Evolutionary conservation across 2,329 filamentous ascomycete genomes (phyloP).

Genomic region (Phaeomoniella chlamydospora): DNA sequence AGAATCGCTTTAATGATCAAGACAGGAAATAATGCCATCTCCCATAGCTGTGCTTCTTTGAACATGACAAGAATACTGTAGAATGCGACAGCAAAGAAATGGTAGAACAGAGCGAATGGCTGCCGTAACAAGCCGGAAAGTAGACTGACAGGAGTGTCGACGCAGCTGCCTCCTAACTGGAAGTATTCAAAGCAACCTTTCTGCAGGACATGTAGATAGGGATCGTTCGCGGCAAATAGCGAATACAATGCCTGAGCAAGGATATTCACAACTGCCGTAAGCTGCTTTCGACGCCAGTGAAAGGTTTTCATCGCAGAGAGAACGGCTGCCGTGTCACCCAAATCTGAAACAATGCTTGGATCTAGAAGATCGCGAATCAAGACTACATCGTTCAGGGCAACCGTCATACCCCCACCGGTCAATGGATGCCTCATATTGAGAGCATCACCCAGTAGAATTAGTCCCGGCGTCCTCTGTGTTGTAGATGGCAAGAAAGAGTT

Average conservation of each 20-base stretch:
- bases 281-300: slow-evolving; percentile 74
- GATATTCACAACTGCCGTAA: slow-evolving; percentile 87
- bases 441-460: slow-evolving; percentile 80
- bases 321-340: slow-evolving; percentile 54
- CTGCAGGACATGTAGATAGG: slow-evolving; percentile 62
- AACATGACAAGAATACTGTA: slow-evolving; percentile 64
- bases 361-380: slow-evolving; percentile 60
- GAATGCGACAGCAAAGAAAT: slow-evolving; percentile 91
- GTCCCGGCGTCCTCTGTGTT: slow-evolving; percentile 54
- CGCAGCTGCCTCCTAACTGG: slow-evolving; percentile 53
- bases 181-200: slow-evolving; percentile 91
- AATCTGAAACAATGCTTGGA: slow-evolving; percentile 51
- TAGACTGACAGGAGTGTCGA: slow-evolving; percentile 67
- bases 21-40: slow-evolving; percentile 40
- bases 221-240: slow-evolving; percentile 71
- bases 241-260: slow-evolving; percentile 88
- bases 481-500: slow-evolving; percentile 83
- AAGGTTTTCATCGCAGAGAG: slow-evolving; percentile 56
- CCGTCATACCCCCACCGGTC: slow-evolving; percentile 95
- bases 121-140: slow-evolving; percentile 67
- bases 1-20: slow-evolving; percentile 50
- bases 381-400: slow-evolving; percentile 84
- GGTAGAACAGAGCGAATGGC: slow-evolving; percentile 67
- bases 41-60: slow-evolving; percentile 31
- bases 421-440: slow-evolving; percentile 99